Evolutionary conservation across 1,284 basidiomycete species (phyloP).

Genomic region (Sporisorium exsertum): DNA sequence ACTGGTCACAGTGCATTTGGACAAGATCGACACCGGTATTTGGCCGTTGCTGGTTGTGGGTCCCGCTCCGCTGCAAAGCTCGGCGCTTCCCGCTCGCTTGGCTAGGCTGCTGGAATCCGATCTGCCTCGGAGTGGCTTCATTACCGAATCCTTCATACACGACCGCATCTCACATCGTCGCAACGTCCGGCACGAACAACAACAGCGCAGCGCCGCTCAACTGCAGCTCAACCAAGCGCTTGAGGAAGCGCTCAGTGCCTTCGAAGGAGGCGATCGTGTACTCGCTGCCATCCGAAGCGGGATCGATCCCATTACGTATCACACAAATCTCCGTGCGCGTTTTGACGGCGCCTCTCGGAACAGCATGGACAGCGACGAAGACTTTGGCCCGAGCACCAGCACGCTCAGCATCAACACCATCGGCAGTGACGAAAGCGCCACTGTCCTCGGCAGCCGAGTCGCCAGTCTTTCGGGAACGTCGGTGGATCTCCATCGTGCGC

Average conservation of each 20-base stretch:
- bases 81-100: constrained; percentile 15
- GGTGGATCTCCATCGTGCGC: constrained; percentile 19
- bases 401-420: constrained; percentile 50
- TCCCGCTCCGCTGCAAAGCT: constrained; percentile 40
- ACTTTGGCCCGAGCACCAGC: constrained; percentile 41
- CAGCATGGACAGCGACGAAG: constrained; percentile 45
- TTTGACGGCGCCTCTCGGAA: constrained; percentile 10
- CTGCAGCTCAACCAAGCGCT: constrained; percentile 47
- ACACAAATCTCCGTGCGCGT: neutral
- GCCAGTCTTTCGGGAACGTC: constrained; percentile 36
- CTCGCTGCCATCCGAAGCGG: constrained; percentile 34
- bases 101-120: constrained; percentile 21
- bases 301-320: neutral
- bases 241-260: constrained; percentile 42
- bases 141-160: constrained; percentile 25
- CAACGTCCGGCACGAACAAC: constrained; percentile 14
- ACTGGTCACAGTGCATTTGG: constrained; percentile 50
- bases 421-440: constrained; percentile 50
- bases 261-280: constrained; percentile 32
- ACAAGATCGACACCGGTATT: constrained; percentile 53
- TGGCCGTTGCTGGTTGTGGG: constrained; percentile 53
- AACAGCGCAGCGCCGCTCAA: constrained; percentile 33
- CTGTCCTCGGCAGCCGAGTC: constrained; percentile 40
- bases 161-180: constrained; percentile 20
- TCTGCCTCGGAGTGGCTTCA: constrained; percentile 13